A percentile compares a stretch with the other conserved stretches of the same genome.
phyloP scores from a whole-genome alignment of 768 basidiomycete genomes.

The Mycena rosella region DNA sequence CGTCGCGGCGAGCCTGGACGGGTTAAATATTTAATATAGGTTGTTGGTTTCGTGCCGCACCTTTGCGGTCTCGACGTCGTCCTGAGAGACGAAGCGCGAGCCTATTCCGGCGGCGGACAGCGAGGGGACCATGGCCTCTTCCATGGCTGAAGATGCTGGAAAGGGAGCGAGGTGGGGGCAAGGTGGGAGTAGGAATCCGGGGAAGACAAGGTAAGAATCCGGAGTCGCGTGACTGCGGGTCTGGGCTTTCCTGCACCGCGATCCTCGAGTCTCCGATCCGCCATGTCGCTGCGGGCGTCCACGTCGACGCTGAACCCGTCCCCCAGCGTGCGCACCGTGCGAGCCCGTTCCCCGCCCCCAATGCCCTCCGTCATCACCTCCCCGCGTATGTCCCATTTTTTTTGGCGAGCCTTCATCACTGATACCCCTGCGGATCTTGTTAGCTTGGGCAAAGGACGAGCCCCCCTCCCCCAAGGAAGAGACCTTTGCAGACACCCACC shows the following conservation, averaged over 20 bases:
- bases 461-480: conserved; percentile 78
- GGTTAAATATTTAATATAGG: background rate
- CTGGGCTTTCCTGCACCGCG: background rate
- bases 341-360: conserved; percentile 54
- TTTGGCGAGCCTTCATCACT: background rate
- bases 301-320: conserved; percentile 50
- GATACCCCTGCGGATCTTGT: conserved; percentile 20
- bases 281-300: conserved; percentile 41
- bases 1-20: conserved; percentile 68
- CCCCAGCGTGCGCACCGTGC: conserved; percentile 49
- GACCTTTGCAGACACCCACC: conserved; percentile 44
- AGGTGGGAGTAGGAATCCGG: background rate
- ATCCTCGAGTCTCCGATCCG: background rate
- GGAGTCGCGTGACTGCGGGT: background rate
- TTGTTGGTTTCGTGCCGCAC: background rate
- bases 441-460: conserved; percentile 90
- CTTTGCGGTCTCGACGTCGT: conserved; percentile 81
- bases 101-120: conserved; percentile 80
- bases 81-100: conserved; percentile 86
- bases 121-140: conserved; percentile 73
- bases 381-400: conserved; percentile 66
- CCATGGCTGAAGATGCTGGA: no score
- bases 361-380: conserved; percentile 71
- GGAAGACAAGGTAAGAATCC: background rate
- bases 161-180: background rate